These are phyloP conservation scores for Biancaea sappan DNA, from an alignment of 306 rosid genomes.

Conservation along the genomic window DNA sequence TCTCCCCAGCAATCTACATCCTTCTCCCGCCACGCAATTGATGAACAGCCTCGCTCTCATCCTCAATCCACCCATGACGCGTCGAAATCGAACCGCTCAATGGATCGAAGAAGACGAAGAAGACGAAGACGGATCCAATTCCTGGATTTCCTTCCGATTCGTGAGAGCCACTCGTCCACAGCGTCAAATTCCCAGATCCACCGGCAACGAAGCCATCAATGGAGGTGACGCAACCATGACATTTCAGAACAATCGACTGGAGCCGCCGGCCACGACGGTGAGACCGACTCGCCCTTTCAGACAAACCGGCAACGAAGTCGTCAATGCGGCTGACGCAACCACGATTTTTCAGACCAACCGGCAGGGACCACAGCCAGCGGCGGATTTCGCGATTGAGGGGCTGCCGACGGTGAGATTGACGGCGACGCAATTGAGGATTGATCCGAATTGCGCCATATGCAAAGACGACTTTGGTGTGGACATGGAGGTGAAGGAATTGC, in stretches of 20 bases:
- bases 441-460: constrained; percentile 68
- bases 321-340: background rate
- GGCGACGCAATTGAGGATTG: constrained; percentile 40
- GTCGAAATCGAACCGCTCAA: constrained; percentile 19
- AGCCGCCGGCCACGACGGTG: too few relatives aligned
- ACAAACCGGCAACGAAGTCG: too few relatives aligned
- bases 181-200: constrained; percentile 13
- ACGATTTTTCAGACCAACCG: constrained; percentile 18
- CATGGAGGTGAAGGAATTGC: constrained; percentile 60
- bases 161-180: constrained; percentile 21
- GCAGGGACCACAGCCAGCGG: constrained; percentile 47
- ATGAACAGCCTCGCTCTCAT: constrained; percentile 41
- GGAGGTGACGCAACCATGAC: too few relatives aligned
- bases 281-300: too few relatives aligned
- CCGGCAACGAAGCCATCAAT: too few relatives aligned
- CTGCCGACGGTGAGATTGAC: constrained; percentile 50
- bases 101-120: constrained; percentile 37
- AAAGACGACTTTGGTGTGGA: constrained; percentile 67
- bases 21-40: constrained; percentile 31
- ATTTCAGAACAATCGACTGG: too few relatives aligned
- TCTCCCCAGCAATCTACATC: constrained; percentile 15
- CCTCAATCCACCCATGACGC: constrained; percentile 46
- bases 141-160: constrained; percentile 59
- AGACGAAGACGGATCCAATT: constrained; percentile 5
- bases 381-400: constrained; percentile 33